Base-by-base conservation (phyloP, 345 rosid species). In the Lagerstroemia speciosa region DNA sequence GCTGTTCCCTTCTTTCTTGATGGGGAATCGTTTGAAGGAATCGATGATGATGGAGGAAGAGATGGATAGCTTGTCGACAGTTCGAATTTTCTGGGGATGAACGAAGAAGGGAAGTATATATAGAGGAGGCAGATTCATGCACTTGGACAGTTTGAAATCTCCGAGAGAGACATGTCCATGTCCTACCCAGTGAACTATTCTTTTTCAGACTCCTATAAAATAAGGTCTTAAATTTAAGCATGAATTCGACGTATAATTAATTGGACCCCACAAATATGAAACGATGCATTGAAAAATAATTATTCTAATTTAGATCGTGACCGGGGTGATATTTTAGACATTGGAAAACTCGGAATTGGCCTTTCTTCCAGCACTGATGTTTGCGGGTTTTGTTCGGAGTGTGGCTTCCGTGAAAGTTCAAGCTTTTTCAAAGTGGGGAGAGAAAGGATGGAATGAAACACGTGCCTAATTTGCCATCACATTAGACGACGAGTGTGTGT, bases 91-190 rank as follows among this genome's bases (percentile, higher is more conserved):
- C 29, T 6, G 31, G 14, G 61, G 1, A 11, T 24, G 6, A 24
- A 11, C 30, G 19, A 50, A 34, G 65, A 16, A 19, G 6, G 40
- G 43, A 37, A 30, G 26, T 15, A 80, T 75, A 79, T 50, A 67
- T 32, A 32, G 62, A 75, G 65, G 45, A 8, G 50, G 33, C 0
- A 30, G 84, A 43, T 83, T n/a, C 85, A 77, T 83, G 82, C 1
- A 83, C 36, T 11, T 66, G 70, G 24, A 14, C 0, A 14, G 61
- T 55, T 26, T 55, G 61, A 12, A 55, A 24, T 6, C 9, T 24
- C 61, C 8, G 38, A 36, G 30, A 55, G 61, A 5, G 55, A 48
- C 1, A n/a, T n/a, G n/a, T n/a, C n/a, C n/a, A n/a, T n/a, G n/a
- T n/a, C n/a, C n/a, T n/a, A n/a, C n/a, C n/a, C n/a, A n/a, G n/a